phyloP scores from a whole-genome alignment of 352 stramenopile genomes.

The Globisporangium nagaii region DNA sequence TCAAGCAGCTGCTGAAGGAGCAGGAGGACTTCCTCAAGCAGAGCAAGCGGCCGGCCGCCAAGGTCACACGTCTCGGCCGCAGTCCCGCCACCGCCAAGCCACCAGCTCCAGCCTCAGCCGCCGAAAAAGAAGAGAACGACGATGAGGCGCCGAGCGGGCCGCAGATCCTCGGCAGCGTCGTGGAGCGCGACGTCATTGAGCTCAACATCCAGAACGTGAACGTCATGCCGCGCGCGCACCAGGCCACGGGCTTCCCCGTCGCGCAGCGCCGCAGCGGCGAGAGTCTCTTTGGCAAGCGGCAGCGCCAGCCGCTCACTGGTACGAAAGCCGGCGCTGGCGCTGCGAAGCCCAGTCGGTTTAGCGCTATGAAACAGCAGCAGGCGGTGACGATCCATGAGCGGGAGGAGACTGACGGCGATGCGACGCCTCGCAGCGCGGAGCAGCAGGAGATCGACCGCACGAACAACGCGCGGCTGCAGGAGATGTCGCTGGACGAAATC shows the following conservation, averaged over 20 bases:
- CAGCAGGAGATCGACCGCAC: constrained; percentile 49
- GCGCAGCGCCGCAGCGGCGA: constrained; percentile 44
- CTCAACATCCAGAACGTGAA: constrained; percentile 28
- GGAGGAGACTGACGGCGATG: background rate
- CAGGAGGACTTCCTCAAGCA: constrained; percentile 74
- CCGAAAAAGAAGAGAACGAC: constrained; percentile 1
- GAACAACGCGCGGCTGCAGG: constrained; percentile 42
- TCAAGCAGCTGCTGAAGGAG: constrained; percentile 73
- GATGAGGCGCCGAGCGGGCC: constrained; percentile 13
- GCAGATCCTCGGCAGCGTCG: constrained; percentile 48
- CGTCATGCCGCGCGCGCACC: constrained; percentile 19
- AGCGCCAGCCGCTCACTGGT: constrained; percentile 13
- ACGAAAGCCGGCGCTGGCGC: background rate
- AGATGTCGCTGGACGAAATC: constrained; percentile 72
- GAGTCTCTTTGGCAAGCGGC: constrained; percentile 66
- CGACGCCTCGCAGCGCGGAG: constrained; percentile 25
- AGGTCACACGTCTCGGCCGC: constrained; percentile 31
- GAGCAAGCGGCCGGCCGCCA: constrained; percentile 51
- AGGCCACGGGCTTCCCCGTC: constrained; percentile 54
- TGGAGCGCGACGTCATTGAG: constrained; percentile 53
- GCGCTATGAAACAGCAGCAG: constrained; percentile 5
- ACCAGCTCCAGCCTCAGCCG: background rate
- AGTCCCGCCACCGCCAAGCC: background rate
- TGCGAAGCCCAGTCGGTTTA: constrained; percentile 18
- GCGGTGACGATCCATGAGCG: background rate